phyloP scores from a whole-genome alignment of 202 grass and related monocot genomes.

The Eragrostis tef region DNA sequence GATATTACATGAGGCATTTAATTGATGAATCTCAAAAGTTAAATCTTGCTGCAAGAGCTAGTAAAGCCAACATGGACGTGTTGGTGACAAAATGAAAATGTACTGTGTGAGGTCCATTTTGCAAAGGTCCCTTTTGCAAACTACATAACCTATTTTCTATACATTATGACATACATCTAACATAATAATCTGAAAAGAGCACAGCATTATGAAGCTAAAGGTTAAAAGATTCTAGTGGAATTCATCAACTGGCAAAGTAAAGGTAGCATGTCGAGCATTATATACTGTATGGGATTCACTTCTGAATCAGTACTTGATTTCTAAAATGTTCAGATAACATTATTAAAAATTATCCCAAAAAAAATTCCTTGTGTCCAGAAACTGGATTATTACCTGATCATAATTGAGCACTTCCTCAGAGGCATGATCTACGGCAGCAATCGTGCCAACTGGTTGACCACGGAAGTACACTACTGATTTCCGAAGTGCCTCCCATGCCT shows the following conservation, averaged over 20 bases:
- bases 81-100: not conserved
- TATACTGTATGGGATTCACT: not conserved
- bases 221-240: not conserved
- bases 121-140: not conserved
- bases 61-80: not conserved
- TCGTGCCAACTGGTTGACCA: conserved; percentile 72
- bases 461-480: conserved; percentile 72
- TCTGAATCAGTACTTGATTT: not conserved
- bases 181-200: not conserved
- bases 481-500: conserved; percentile 83
- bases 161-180: not conserved
- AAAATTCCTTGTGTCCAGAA: not conserved
- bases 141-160: not conserved
- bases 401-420: conserved; percentile 93
- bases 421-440: conserved; percentile 68
- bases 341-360: not conserved
- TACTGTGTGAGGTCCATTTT: not conserved
- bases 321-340: conserved; percentile 23
- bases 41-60: not conserved
- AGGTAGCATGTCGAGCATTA: not conserved
- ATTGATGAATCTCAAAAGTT: not conserved
- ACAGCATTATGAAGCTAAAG: not conserved
- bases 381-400: conserved; percentile 68
- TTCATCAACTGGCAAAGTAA: not conserved
- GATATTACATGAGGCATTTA: conserved; percentile 1